Evolutionary conservation across 139 green algal genomes (phyloP), one percentile per base, ranked within the genome.

Genomic region (Chlorella sp.): DNA sequence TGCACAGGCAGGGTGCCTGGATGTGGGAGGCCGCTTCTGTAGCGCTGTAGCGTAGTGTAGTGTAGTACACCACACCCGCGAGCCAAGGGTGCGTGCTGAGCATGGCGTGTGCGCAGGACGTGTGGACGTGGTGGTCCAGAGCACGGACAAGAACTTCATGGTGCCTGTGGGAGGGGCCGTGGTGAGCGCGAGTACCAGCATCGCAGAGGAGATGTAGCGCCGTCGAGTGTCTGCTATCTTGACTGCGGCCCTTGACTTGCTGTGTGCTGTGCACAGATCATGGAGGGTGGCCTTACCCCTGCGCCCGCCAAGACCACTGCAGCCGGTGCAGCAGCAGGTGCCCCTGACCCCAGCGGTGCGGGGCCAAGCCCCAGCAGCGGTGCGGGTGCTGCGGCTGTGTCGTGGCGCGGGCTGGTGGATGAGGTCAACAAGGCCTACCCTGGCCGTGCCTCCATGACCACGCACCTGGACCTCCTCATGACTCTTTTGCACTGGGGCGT

Each of bases 121-220:
- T 5, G 93, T 99, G 26, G 95, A 99, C 75, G 89, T 86, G 0
- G 83, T 98, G 3, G 86, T 99, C 0, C 92, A 96, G 76, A 88
- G 74, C 70, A 92, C 82, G 6, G 91, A 97, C 78, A 98, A 98
- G 80, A 99, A 99, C 80, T 99, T 99, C 82, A 93, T 98, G 86
- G 95, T 99, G 55, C 94, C 93, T 2, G 93, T 98, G 3, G 88
- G 91, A 0, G 92, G 91, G 2, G 83, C 92, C 5, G 34, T 97
- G 0, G 70, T 97, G 2, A 71, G 82, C 27, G 80, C 42, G 17
- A 17, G 42, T 17, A 55, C 42, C 17, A 26, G 42, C 42, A 55
- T 10, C 42, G 17, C 42, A 26, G 42, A 17, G 42, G 42, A 10
- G 42, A 17, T 10, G 42, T 17, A 17, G 42, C 17, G 42, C 17